Base-by-base conservation (phyloP, 2,329 filamentous ascomycete species). In the Chaetomium sp. region DNA sequence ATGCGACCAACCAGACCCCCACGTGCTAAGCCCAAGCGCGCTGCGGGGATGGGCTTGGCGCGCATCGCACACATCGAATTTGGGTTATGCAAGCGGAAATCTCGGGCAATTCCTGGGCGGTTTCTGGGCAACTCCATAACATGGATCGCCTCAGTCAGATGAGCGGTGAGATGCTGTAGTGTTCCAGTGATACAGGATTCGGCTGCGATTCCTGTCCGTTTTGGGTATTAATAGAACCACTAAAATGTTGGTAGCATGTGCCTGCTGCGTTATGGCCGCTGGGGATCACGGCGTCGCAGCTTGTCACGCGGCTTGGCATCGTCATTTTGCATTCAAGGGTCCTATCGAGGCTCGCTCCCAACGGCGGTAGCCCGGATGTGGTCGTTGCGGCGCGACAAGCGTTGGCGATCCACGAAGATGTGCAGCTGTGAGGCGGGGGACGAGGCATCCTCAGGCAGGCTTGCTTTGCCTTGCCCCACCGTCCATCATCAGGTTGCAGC, bases 311-410 rank as follows among this genome's bases (percentile, higher is more conserved):
- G 23, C 56, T 45, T 55, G 35, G 35, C 23, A 58, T 62, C 64
- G 64, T 66, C 64, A 66, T 63, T 63, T 27, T 63, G 60, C 64
- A 66, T 65, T 55, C 42, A 16, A 64, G 42, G 57, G 50, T 33
- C 57, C 62, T 59, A 38, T 49, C 25, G 55, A 31, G 5, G 47
- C 16, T 33, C 50, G 25, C 29, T 21, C 29, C 27, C 35, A 51
- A 59, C 16, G 2, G 35, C 45, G 23, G 38, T 12, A 50, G 55
- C 53, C 62, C 38, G 49, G 62, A 31, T 54, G 21, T 50, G 38
- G 56, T 35, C 53, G 31, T 23, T 55, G 59, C 38, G 33, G 50
- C 55, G 38, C 50, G 55, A 55, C 63, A 51, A 33, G 21, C 47
- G 54, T 55, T 27, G 53, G 47, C 45, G 27, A 45, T 49, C 53